Evolutionary conservation across 306 rosid species (phyloP).

Genomic region (Dryas drummondii): DNA sequence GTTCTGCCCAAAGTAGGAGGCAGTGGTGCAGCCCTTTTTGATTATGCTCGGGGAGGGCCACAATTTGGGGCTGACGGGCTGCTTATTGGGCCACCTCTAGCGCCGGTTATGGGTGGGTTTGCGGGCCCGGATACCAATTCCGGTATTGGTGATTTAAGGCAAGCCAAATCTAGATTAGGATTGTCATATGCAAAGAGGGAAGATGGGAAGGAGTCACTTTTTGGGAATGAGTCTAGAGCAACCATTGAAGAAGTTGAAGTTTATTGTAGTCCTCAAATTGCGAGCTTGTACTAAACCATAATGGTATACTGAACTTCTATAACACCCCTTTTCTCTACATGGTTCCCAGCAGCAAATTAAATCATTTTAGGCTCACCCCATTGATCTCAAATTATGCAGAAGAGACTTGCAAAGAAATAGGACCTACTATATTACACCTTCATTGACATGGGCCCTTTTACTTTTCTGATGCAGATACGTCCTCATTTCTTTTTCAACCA

Average conservation of each 20-base stretch:
- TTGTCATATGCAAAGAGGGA: conserved; percentile 84
- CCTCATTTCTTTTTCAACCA: conserved; percentile 39
- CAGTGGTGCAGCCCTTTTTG: conserved; percentile 58
- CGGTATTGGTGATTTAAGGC: conserved; percentile 69
- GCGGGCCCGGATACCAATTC: conserved; percentile 58
- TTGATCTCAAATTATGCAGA: neutral
- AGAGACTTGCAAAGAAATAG: neutral
- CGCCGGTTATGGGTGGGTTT: conserved; percentile 55
- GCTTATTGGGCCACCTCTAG: conserved; percentile 56
- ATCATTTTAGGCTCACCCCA: neutral
- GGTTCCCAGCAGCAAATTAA: neutral
- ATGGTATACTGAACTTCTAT: no score
- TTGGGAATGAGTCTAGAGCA: conserved; percentile 76
- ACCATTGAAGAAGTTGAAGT: conserved; percentile 71
- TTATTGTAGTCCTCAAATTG: conserved; percentile 85
- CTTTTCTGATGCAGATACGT: conserved; percentile 28
- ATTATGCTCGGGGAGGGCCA: conserved; percentile 65
- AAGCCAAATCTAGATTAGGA: conserved; percentile 81
- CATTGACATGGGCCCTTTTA: conserved; percentile 10
- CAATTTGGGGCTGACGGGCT: conserved; percentile 91
- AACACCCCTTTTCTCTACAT: neutral
- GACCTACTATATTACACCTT: neutral
- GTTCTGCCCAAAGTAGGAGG: conserved; percentile 52
- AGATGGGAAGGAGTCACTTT: conserved; percentile 78
- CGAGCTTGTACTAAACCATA: conserved; percentile 65